These are phyloP conservation scores for Coemansia sp. DNA, from an alignment of 192 early-diverging fungal species.

Conservation along the genomic window DNA sequence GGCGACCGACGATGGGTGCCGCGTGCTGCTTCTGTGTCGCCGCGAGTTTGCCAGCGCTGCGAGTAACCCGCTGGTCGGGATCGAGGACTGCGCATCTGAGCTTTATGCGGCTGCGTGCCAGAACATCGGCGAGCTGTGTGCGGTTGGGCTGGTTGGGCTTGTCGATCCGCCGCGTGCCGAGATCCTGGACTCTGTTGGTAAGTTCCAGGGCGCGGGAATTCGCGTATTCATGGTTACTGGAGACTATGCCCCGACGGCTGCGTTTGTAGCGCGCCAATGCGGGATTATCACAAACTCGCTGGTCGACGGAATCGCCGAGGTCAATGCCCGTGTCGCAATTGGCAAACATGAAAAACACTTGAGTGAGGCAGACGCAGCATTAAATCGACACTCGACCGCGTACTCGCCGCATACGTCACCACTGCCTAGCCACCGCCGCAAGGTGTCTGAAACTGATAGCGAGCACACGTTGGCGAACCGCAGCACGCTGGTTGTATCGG, in stretches of 20 bases:
- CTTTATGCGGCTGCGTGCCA: slow-evolving; percentile 26
- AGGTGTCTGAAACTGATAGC: slow-evolving; percentile 3
- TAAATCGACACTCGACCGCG: not conserved
- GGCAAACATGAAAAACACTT: not conserved
- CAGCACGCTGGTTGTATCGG: slow-evolving; percentile 61
- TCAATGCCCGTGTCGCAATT: not conserved
- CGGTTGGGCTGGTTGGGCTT: slow-evolving; percentile 76
- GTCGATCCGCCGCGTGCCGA: slow-evolving; percentile 83
- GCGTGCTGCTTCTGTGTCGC: slow-evolving; percentile 55
- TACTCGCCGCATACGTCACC: not conserved
- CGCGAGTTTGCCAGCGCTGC: slow-evolving; percentile 18
- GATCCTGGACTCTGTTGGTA: slow-evolving; percentile 60
- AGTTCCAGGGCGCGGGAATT: slow-evolving; percentile 62
- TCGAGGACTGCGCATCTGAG: slow-evolving; percentile 28
- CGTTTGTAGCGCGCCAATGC: slow-evolving; percentile 72
- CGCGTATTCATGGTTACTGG: slow-evolving; percentile 87
- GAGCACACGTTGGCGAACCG: slow-evolving; percentile 6
- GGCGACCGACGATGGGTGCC: slow-evolving; percentile 54
- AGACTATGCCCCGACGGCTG: slow-evolving; percentile 76
- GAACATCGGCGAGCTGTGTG: slow-evolving; percentile 53
- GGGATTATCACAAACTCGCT: slow-evolving; percentile 60
- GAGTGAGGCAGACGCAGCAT: not conserved
- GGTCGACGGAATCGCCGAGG: slow-evolving; percentile 41
- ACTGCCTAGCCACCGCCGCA: not conserved
- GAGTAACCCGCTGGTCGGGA: slow-evolving; percentile 46